Evolutionary conservation across 805 yeast genomes (phyloP).

Genomic region (Starmerella vitae): DNA sequence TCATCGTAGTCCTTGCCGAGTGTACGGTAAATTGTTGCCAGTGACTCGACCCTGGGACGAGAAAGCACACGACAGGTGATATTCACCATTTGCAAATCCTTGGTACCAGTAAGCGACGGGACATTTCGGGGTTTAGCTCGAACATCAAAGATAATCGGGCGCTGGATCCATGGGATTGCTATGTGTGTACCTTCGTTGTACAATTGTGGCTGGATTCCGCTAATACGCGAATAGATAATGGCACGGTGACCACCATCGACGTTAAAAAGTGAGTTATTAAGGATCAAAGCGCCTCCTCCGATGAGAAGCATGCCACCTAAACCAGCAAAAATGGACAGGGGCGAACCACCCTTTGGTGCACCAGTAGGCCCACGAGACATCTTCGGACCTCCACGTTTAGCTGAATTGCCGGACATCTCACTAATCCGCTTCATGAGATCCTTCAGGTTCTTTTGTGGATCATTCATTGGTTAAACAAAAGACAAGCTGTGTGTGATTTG

Average conservation of each 20-base stretch:
- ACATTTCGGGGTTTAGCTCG: slow-evolving; percentile 96
- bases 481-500: neutral
- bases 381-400: slow-evolving; percentile 5
- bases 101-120: slow-evolving; percentile 92
- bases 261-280: slow-evolving; percentile 50
- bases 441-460: slow-evolving; percentile 18
- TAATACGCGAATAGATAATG: slow-evolving; percentile 73
- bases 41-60: slow-evolving; percentile 63
- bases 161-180: slow-evolving; percentile 87
- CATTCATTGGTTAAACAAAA: slow-evolving; percentile 4
- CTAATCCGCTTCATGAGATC: slow-evolving; percentile 15
- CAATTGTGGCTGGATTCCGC: slow-evolving; percentile 72
- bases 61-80: slow-evolving; percentile 96
- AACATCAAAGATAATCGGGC: slow-evolving; percentile 84
- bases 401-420: slow-evolving; percentile 7
- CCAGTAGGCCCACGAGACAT: slow-evolving; percentile 3
- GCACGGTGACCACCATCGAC: slow-evolving; percentile 99
- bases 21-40: slow-evolving; percentile 82
- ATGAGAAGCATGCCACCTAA: slow-evolving; percentile 45
- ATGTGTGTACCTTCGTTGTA: slow-evolving; percentile 92
- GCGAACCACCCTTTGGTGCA: slow-evolving; percentile 30
- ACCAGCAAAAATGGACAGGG: slow-evolving; percentile 48
- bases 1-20: slow-evolving; percentile 93
- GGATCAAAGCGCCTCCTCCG: slow-evolving; percentile 42
- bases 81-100: slow-evolving; percentile 97